Evolutionary conservation across 139 green algal genomes (phyloP).

Genomic region (Monoraphidium neglectum): DNA sequence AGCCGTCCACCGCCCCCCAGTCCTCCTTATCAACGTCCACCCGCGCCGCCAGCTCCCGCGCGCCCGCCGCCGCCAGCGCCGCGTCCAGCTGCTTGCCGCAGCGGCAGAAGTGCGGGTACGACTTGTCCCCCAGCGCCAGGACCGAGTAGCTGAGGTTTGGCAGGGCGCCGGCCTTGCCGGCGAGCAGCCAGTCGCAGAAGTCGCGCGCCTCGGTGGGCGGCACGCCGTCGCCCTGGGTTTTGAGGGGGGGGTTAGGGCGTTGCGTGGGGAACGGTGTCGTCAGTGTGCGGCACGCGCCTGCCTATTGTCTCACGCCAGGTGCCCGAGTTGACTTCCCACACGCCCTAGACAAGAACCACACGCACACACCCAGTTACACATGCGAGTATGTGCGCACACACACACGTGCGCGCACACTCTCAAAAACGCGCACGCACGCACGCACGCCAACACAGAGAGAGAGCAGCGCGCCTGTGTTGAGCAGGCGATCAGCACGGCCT

Average conservation of each 20-base stretch:
- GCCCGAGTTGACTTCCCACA: no score
- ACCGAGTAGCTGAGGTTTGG: constrained; percentile 60
- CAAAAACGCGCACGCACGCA: no score
- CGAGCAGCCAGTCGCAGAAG: constrained; percentile 86
- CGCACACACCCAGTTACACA: no score
- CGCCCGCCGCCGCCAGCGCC: constrained; percentile 57
- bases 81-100: constrained; percentile 81
- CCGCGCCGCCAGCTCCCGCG: constrained; percentile 30
- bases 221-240: constrained; percentile 88
- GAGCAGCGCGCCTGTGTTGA: constrained; percentile 77
- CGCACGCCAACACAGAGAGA: no score
- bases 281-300: no score
- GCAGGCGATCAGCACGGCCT: constrained; percentile 75
- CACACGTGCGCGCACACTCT: no score
- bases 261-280: no score
- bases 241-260: no score
- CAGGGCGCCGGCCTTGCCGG: constrained; percentile 46
- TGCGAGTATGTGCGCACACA: no score
- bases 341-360: no score
- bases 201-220: constrained; percentile 79
- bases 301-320: no score
- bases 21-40: constrained; percentile 86
- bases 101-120: constrained; percentile 86
- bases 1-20: constrained; percentile 71
- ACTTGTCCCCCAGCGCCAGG: constrained; percentile 83